phyloP scores from a whole-genome alignment of 768 basidiomycete species.

The Suillus tomentosus region DNA sequence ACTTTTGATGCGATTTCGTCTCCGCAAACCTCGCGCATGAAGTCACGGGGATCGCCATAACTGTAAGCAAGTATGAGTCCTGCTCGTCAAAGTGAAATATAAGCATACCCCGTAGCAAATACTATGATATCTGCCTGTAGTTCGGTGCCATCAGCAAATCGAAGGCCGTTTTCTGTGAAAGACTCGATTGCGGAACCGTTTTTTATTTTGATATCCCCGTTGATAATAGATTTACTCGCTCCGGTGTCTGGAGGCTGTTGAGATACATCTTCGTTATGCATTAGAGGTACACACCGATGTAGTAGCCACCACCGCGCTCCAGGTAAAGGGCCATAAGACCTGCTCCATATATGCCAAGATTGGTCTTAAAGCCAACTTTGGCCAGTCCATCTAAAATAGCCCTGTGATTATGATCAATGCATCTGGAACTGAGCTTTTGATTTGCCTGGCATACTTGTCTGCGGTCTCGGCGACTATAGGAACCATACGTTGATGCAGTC shows the following conservation, averaged over 20 bases:
- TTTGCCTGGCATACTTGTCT: slow-evolving; percentile 26
- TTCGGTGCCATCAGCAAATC: slow-evolving; percentile 32
- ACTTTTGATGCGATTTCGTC: slow-evolving; percentile 47
- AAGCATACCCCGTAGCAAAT: slow-evolving; percentile 33
- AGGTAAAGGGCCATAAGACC: slow-evolving; percentile 34
- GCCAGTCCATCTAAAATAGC: slow-evolving; percentile 39
- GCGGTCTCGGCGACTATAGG: slow-evolving; percentile 23
- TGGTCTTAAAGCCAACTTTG: slow-evolving; percentile 40
- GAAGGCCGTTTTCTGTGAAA: slow-evolving; percentile 35
- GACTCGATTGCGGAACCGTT: slow-evolving; percentile 37
- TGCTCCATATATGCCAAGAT: slow-evolving; percentile 35
- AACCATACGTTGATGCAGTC: slow-evolving; percentile 23
- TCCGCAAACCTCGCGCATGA: slow-evolving; percentile 47
- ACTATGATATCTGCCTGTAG: slow-evolving; percentile 36
- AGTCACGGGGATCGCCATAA: slow-evolving; percentile 45
- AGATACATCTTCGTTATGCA: neutral
- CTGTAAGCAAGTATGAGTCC: slow-evolving; percentile 32
- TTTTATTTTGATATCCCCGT: slow-evolving; percentile 55
- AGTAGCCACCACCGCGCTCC: slow-evolving; percentile 40
- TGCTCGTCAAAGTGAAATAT: neutral
- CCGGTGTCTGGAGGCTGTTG: slow-evolving; percentile 33
- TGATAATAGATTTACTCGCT: slow-evolving; percentile 44
- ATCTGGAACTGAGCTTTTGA: neutral
- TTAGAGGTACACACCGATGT: slow-evolving; percentile 32
- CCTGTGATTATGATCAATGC: slow-evolving; percentile 21